Percentiles rank a stretch among this genome's conserved stretches.
phyloP scores from a whole-genome alignment of 2,329 filamentous ascomycete species.

The Aspergillus sp. region DNA sequence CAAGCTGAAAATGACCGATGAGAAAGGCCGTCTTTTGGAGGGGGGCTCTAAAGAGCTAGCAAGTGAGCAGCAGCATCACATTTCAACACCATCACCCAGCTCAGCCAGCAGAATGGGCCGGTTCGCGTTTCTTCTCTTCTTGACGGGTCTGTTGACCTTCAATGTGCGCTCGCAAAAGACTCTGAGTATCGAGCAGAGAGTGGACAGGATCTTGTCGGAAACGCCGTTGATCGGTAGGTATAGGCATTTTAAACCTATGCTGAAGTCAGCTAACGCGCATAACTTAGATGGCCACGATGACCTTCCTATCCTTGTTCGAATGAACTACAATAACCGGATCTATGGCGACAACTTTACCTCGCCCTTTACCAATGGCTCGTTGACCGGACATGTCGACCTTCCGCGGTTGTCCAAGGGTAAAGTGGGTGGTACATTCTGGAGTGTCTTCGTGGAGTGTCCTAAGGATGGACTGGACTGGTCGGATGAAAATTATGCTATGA shows the following conservation, averaged over 20 bases:
- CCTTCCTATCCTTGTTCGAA: constrained; percentile 66
- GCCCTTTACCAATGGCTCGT: constrained; percentile 63
- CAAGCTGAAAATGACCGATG: neutral
- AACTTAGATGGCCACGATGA: constrained; percentile 79
- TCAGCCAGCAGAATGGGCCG: neutral
- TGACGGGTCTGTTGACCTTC: constrained; percentile 5
- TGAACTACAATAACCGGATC: constrained; percentile 66
- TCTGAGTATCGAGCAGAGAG: constrained; percentile 31
- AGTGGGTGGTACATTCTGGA: constrained; percentile 84
- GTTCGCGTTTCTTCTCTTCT: neutral
- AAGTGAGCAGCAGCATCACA: neutral
- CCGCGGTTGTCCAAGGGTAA: constrained; percentile 62
- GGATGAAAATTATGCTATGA: constrained; percentile 61
- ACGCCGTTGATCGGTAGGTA: constrained; percentile 45
- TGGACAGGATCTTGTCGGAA: constrained; percentile 37
- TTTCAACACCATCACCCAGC: neutral
- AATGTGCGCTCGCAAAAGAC: constrained; percentile 1
- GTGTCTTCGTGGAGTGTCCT: constrained; percentile 74
- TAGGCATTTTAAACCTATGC: neutral
- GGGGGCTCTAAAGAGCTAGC: neutral
- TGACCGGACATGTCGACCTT: constrained; percentile 69
- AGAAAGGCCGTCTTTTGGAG: neutral
- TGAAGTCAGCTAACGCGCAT: neutral
- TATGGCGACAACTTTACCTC: constrained; percentile 66
- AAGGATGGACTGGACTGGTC: constrained; percentile 65